Conservation (phyloP, 371 early-diverging fungal species). For the Haplosporangium sp. region DNA sequence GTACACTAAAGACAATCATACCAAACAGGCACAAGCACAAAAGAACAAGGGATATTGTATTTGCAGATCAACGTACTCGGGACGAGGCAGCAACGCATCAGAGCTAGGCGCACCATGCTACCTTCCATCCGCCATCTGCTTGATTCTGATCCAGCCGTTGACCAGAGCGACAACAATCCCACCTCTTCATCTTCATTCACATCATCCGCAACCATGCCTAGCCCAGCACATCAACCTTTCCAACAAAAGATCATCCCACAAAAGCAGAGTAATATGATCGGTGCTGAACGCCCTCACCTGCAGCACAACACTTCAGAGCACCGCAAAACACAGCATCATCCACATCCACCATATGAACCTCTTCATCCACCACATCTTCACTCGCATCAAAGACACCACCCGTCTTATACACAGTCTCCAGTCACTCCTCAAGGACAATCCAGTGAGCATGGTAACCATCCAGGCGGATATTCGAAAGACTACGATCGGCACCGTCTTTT, state of each 20-base stretch:
- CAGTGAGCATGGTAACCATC: not conserved
- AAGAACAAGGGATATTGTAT: too few relatives aligned
- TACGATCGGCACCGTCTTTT: not conserved
- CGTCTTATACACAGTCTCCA: not conserved
- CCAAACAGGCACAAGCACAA: too few relatives aligned
- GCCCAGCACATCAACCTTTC: slow-evolving; percentile 5
- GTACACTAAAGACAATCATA: too few relatives aligned
- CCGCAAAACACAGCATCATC: slow-evolving; percentile 14
- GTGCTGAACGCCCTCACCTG: slow-evolving; percentile 4
- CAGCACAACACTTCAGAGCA: slow-evolving; percentile 4
- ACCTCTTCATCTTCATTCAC: not conserved
- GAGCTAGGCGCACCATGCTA: slow-evolving; percentile 31
- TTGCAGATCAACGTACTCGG: too few relatives aligned
- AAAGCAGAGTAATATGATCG: slow-evolving; percentile 7
- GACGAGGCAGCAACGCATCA: not conserved
- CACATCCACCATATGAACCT: slow-evolving; percentile 14
- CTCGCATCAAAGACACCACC: not conserved
- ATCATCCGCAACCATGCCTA: slow-evolving; percentile 7
- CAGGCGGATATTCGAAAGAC: slow-evolving; percentile 3
- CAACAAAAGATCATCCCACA: slow-evolving; percentile 4
- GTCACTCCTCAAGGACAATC: not conserved
- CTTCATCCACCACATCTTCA: slow-evolving; percentile 7
- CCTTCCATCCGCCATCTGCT: slow-evolving; percentile 44
- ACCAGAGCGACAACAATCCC: not conserved
- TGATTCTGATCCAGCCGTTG: slow-evolving; percentile 17